Conservation (phyloP, 1,139 yeast genomes). For the Geotrichum reessii region DNA sequence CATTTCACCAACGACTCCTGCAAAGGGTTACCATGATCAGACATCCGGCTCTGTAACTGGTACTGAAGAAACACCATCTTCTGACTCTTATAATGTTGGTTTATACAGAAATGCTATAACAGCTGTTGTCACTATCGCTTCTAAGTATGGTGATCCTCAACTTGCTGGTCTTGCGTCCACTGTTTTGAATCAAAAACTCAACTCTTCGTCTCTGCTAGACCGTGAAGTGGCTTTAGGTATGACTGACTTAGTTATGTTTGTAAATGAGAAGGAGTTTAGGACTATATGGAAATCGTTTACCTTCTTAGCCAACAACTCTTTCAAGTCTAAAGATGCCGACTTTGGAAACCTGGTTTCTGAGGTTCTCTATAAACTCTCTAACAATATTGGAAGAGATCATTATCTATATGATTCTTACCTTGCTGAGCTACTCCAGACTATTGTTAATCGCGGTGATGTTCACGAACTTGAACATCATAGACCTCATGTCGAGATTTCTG, state of each 20-base stretch:
- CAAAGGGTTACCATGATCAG: slow-evolving; percentile 10
- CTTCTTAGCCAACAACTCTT: slow-evolving; percentile 13
- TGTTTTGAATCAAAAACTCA: slow-evolving; percentile 75
- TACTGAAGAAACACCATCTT: slow-evolving; percentile 30
- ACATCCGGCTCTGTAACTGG: slow-evolving; percentile 2
- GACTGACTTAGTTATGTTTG: slow-evolving; percentile 51
- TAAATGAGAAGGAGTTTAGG: slow-evolving; percentile 56
- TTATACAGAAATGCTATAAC: slow-evolving; percentile 48
- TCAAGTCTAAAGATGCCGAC: slow-evolving; percentile 6
- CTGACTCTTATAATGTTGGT: background rate
- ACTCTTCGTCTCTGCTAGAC: slow-evolving; percentile 40
- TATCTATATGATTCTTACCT: slow-evolving; percentile 56
- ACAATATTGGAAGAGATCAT: slow-evolving; percentile 31
- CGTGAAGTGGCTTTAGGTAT: slow-evolving; percentile 48
- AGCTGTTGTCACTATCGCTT: slow-evolving; percentile 67
- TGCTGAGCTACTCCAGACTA: slow-evolving; percentile 58
- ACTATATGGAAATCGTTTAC: slow-evolving; percentile 45
- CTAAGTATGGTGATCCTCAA: slow-evolving; percentile 63
- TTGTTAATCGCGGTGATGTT: slow-evolving; percentile 77
- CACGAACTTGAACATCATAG: slow-evolving; percentile 75
- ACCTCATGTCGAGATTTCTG: slow-evolving; percentile 70
- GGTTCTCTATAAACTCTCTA: slow-evolving; percentile 42
- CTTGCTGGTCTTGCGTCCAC: slow-evolving; percentile 80
- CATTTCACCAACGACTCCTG: slow-evolving; percentile 31
- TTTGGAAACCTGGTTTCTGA: slow-evolving; percentile 45